Conservation (phyloP, 495 filamentous ascomycete species). For the Talaromyces trachyspermus region DNA sequence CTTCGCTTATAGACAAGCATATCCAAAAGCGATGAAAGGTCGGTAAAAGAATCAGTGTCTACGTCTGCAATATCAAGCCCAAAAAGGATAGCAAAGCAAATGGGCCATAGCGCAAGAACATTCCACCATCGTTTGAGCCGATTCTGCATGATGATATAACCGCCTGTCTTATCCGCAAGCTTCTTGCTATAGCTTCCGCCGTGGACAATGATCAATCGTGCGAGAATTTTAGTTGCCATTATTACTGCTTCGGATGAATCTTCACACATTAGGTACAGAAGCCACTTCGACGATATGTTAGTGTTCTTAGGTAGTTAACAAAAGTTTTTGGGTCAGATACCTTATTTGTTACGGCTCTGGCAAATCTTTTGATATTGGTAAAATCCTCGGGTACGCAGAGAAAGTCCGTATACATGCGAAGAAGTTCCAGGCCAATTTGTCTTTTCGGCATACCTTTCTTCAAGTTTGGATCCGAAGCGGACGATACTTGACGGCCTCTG, state of each 20-base stretch:
- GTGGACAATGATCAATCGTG: slow-evolving; percentile 74
- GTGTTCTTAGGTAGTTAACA: slow-evolving; percentile 10
- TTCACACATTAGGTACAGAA: slow-evolving; percentile 87
- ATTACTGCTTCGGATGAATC: slow-evolving; percentile 76
- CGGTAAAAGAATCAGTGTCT: slow-evolving; percentile 64
- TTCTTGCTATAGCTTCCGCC: slow-evolving; percentile 74
- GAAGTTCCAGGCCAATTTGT: slow-evolving; percentile 64
- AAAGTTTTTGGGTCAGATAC: slow-evolving; percentile 35
- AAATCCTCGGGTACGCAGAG: slow-evolving; percentile 65
- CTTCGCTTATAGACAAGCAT: slow-evolving; percentile 51
- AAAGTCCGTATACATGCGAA: slow-evolving; percentile 75
- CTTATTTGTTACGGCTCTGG: slow-evolving; percentile 92
- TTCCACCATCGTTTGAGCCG: slow-evolving; percentile 86
- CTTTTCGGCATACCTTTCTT: slow-evolving; percentile 25
- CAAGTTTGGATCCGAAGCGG: slow-evolving; percentile 12
- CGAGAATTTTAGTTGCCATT: slow-evolving; percentile 74
- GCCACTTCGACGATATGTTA: slow-evolving; percentile 56
- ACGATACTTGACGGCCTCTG: slow-evolving; percentile 20
- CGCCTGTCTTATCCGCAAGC: slow-evolving; percentile 76
- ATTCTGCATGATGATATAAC: slow-evolving; percentile 75
- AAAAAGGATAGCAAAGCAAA: slow-evolving; percentile 86
- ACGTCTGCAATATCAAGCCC: slow-evolving; percentile 70
- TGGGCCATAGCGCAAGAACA: slow-evolving; percentile 74
- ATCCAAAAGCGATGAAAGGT: slow-evolving; percentile 63
- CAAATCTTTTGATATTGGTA: slow-evolving; percentile 73